A percentile compares a stretch with the other conserved stretches of the same genome.
Evolutionary conservation across 495 filamentous ascomycete genomes (phyloP).

Genomic region (Podospora appendiculata): DNA sequence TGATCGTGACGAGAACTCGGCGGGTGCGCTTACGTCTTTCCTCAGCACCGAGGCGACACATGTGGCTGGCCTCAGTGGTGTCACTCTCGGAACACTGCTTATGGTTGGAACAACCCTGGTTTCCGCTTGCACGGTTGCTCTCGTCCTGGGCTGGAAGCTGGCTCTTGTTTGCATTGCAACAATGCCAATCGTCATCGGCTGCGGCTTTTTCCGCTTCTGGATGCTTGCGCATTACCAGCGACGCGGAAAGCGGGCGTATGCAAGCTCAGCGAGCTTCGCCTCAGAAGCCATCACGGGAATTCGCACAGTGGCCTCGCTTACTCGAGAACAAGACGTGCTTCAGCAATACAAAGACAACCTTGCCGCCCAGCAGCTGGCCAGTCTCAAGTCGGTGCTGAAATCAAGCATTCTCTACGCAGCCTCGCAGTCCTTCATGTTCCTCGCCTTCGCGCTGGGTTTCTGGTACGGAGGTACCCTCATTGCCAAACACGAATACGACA

Average conservation of each 20-base stretch:
- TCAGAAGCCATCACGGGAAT: constrained; percentile 86
- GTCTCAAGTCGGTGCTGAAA: constrained; percentile 25
- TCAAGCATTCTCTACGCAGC: constrained; percentile 57
- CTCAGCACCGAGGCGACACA: constrained; percentile 80
- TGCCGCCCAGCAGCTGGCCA: constrained; percentile 19
- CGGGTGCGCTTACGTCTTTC: constrained; percentile 77
- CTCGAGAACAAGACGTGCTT: constrained; percentile 57
- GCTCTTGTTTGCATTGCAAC: constrained; percentile 77
- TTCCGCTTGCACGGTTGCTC: constrained; percentile 55
- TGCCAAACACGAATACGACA: constrained; percentile 55
- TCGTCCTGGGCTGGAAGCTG: constrained; percentile 81
- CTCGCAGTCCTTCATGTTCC: constrained; percentile 73
- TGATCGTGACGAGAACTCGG: constrained; percentile 72
- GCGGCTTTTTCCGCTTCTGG: constrained; percentile 75
- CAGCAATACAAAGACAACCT: constrained; percentile 45
- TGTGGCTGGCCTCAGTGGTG: constrained; percentile 73
- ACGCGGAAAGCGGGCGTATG: constrained; percentile 65
- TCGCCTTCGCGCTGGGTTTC: constrained; percentile 76
- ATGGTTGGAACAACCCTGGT: constrained; percentile 68
- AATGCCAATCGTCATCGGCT: constrained; percentile 72
- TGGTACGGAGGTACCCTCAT: constrained; percentile 77
- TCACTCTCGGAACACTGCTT: constrained; percentile 73
- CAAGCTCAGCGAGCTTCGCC: constrained; percentile 69
- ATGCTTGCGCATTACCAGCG: constrained; percentile 65
- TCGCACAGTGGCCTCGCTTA: constrained; percentile 76